Base-by-base conservation (phyloP, 495 filamentous ascomycete genomes). In the Hyaloscypha finlandica region DNA sequence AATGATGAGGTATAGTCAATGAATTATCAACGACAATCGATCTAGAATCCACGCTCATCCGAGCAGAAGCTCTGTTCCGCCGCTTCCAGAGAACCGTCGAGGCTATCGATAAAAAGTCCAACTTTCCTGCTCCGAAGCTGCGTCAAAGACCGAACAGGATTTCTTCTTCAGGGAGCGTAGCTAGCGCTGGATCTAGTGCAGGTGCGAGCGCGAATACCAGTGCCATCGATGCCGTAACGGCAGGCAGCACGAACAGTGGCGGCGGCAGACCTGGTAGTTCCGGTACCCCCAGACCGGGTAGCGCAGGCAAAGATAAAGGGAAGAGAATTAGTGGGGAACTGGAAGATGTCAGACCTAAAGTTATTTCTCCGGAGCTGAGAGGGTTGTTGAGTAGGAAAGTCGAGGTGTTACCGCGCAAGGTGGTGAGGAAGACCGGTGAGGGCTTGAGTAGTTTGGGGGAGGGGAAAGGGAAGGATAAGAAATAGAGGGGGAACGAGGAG, bases 1-100 rank as follows among this genome's bases (percentile, higher is more conserved):
- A 56, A 67, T 70, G 59, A 76, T 59, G 48, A 16, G 55, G 48
- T 11, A 63, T 59, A 93, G 93, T 98, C 71, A 99, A 99, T 77
- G 95, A 99, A 74, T 85, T 99, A 19, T 93, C 91, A 4, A 90
- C 90, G 69, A 96, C 92, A 11, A 98, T 98, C 70, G 94, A 98
- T 68, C 84, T 99, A 4, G 80, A 90, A 51, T 88, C 87, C 1
- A 93, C 92, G 0, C 87, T 97, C 35, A 86, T 95, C 52, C 86
- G 93, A 52, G 95, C 95, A 14, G 95, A 98, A 77, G 84, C 86
- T 0, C 85, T 99, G 29, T 98, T 94, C 81, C 86, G 86, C 59
- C 88, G 92, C 51, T 98, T 97, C 79, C 88, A 94, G 70, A 84
- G 92, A 32, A 86, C 90, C 0, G 88, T 99, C 33, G 92, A 98